A percentile compares a stretch with the other conserved stretches of the same genome.
phyloP scores from a whole-genome alignment of 2,329 filamentous ascomycete genomes.

The Penicillium sp. region DNA sequence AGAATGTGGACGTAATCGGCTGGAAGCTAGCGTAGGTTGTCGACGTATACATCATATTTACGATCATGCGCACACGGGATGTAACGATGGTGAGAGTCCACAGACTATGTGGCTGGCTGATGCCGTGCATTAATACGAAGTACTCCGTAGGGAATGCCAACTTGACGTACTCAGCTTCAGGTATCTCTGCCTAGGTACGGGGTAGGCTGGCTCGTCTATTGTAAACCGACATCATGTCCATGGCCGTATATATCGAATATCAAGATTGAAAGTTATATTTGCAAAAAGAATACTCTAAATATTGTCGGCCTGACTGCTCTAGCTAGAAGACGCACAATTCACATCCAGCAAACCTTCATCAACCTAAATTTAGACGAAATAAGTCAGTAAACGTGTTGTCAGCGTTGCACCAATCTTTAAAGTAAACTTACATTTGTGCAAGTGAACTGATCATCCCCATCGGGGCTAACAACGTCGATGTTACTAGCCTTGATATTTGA shows the following conservation, averaged over 20 bases:
- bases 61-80: not conserved
- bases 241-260: no score
- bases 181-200: not conserved
- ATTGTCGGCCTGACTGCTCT: not conserved
- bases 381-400: not conserved
- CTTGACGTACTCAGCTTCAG: no score
- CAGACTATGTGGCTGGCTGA: not conserved
- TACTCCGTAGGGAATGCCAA: not conserved
- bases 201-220: not conserved
- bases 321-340: not conserved
- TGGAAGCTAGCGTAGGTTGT: not conserved
- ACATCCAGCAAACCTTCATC: not conserved
- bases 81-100: not conserved
- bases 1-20: not conserved
- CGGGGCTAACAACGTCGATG: conserved; percentile 44
- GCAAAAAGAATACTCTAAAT: not conserved
- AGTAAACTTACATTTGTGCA: conserved; percentile 38
- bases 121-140: not conserved
- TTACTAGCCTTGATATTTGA: conserved; percentile 43
- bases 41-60: not conserved
- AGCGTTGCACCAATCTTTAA: not conserved
- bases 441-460: conserved; percentile 36
- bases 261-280: not conserved
- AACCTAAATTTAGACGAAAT: not conserved
- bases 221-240: not conserved